phyloP scores from a whole-genome alignment of 2,329 filamentous ascomycete species.

The Cercospora berteroae region DNA sequence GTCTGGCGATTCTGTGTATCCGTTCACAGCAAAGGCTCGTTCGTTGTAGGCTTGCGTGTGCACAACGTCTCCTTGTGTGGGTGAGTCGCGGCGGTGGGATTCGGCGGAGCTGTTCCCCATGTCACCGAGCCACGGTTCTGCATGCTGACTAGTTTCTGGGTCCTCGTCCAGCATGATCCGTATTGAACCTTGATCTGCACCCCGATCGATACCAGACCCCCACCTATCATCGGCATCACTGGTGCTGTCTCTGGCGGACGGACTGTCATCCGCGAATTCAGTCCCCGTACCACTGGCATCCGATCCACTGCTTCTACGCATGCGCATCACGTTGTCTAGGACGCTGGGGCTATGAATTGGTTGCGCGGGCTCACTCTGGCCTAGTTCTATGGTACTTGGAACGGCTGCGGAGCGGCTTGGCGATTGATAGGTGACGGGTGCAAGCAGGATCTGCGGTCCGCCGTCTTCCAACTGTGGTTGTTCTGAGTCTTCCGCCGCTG shows the following conservation, averaged over 20 bases:
- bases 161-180: constrained; percentile 39
- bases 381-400: constrained; percentile 18
- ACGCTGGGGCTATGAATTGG: constrained; percentile 30
- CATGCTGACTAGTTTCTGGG: constrained; percentile 19
- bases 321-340: constrained; percentile 36
- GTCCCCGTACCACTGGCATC: constrained; percentile 32
- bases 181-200: constrained; percentile 36
- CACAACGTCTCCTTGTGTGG: constrained; percentile 17
- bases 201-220: constrained; percentile 26
- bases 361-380: constrained; percentile 16
- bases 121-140: constrained; percentile 26
- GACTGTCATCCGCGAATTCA: constrained; percentile 37
- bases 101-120: constrained; percentile 21
- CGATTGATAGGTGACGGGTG: constrained; percentile 30
- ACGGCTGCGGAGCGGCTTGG: constrained; percentile 13
- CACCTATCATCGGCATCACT: constrained; percentile 31
- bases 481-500: constrained; percentile 14
- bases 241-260: constrained; percentile 27
- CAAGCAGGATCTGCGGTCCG: constrained; percentile 23
- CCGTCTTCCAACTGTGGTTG: constrained; percentile 12
- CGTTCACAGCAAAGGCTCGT: constrained; percentile 26
- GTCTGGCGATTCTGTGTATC: constrained; percentile 28
- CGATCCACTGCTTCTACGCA: constrained; percentile 35
- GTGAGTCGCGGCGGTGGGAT: constrained; percentile 11
- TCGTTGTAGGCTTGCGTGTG: constrained; percentile 28